These are phyloP conservation scores for Drechslera avenae DNA, from an alignment of 2,329 filamentous ascomycete genomes.

Conservation along the genomic window DNA sequence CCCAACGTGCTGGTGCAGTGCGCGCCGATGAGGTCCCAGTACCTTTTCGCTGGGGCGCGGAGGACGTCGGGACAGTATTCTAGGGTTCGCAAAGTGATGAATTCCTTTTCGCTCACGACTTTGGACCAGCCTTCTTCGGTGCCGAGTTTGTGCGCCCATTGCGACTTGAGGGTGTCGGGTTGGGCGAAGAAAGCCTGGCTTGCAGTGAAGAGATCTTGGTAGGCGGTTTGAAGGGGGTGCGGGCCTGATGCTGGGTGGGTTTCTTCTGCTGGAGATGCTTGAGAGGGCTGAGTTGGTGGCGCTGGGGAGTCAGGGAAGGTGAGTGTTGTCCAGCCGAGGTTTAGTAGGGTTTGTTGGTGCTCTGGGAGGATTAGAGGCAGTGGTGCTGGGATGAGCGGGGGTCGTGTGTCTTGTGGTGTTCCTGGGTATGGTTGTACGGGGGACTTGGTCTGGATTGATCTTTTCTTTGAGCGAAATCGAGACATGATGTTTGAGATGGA, in stretches of 20 bases:
- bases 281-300: neutral
- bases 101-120: constrained; percentile 47
- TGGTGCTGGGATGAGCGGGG: constrained; percentile 28
- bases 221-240: constrained; percentile 42
- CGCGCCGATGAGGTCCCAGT: constrained; percentile 41
- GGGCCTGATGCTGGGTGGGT: constrained; percentile 1
- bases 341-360: constrained; percentile 38
- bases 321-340: constrained; percentile 46
- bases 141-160: constrained; percentile 42
- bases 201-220: constrained; percentile 35
- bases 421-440: neutral
- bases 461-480: constrained; percentile 29
- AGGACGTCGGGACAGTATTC: constrained; percentile 41
- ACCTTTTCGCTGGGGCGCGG: constrained; percentile 34
- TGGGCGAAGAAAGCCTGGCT: constrained; percentile 42
- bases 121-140: constrained; percentile 46
- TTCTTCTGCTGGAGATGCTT: neutral
- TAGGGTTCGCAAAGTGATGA: constrained; percentile 44
- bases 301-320: constrained; percentile 32
- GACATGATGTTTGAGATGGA: constrained; percentile 41
- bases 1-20: constrained; percentile 33
- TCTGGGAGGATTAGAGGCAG: constrained; percentile 41
- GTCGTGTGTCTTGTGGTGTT: constrained; percentile 18
- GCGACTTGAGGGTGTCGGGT: constrained; percentile 28
- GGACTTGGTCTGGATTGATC: neutral